Percentiles rank a stretch among this genome's conserved stretches.
These are phyloP conservation scores for Agrostemma githago DNA, from an alignment of 148 eudicot genomes.

Conservation along the genomic window DNA sequence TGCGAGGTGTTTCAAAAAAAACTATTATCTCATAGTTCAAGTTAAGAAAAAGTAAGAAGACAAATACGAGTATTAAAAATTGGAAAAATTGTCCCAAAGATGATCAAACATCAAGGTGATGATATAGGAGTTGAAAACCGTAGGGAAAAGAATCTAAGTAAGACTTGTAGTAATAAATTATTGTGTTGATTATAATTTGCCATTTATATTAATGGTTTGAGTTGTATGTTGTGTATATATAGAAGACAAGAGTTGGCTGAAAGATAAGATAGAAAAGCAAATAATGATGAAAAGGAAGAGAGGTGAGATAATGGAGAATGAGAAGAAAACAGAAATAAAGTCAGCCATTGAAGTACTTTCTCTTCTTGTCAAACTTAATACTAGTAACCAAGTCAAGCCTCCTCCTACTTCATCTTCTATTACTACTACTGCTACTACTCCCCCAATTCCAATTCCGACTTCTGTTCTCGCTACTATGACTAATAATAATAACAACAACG, in stretches of 20 bases:
- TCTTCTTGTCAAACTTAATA: slow-evolving; percentile 28
- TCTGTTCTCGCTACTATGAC: background rate
- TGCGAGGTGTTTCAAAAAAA: too few relatives aligned
- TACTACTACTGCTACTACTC: background rate
- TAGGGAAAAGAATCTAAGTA: slow-evolving; percentile 5
- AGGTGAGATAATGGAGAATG: slow-evolving; percentile 26
- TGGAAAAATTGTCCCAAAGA: background rate
- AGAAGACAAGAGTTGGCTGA: slow-evolving; percentile 11
- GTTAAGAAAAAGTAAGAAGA: background rate
- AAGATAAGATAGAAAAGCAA: background rate
- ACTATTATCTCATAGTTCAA: background rate
- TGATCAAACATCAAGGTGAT: slow-evolving; percentile 6
- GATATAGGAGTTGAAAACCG: slow-evolving; percentile 6
- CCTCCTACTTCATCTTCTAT: background rate
- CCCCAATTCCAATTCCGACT: background rate
- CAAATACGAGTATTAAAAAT: background rate
- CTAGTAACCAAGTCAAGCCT: background rate
- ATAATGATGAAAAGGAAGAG: slow-evolving; percentile 40
- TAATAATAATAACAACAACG: background rate
- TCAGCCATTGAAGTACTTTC: slow-evolving; percentile 70
- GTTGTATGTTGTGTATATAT: background rate
- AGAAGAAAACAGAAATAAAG: slow-evolving; percentile 46
- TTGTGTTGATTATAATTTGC: background rate
- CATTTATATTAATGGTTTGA: background rate
- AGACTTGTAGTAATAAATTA: slow-evolving; percentile 9